Evolutionary conservation across 768 basidiomycete species (phyloP).

Genomic region (Goffeauzyma gilvescens): DNA sequence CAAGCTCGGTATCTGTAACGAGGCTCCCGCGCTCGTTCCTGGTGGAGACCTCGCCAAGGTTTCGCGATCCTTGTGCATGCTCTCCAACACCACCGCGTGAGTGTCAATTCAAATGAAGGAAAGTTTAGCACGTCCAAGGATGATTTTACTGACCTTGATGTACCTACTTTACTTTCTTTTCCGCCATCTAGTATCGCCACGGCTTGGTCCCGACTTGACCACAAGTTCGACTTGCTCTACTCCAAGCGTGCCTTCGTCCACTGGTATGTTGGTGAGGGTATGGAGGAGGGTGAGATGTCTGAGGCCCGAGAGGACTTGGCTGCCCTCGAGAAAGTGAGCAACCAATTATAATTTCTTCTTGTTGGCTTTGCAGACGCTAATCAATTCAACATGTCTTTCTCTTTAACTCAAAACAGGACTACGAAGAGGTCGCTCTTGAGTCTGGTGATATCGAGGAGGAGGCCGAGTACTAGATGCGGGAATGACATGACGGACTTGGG

Average conservation of each 20-base stretch:
- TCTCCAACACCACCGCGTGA: constrained; percentile 47
- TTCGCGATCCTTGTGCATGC: constrained; percentile 87
- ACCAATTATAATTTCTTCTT: constrained; percentile 12
- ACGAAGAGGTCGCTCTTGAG: constrained; percentile 35
- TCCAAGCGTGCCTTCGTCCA: constrained; percentile 44
- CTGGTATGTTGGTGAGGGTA: constrained; percentile 87
- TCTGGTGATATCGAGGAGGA: constrained; percentile 33
- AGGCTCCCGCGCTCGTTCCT: constrained; percentile 76
- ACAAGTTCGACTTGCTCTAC: constrained; percentile 97
- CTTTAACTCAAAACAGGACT: constrained; percentile 23
- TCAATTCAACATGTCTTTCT: background rate
- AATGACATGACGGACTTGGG: constrained; percentile 1
- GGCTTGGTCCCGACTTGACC: constrained; percentile 83
- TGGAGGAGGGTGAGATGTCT: constrained; percentile 99
- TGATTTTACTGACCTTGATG: background rate
- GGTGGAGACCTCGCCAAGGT: constrained; percentile 89
- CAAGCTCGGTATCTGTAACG: constrained; percentile 96
- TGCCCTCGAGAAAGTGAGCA: constrained; percentile 76
- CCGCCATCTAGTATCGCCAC: constrained; percentile 63
- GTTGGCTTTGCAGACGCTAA: background rate
- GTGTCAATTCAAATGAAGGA: too few relatives aligned
- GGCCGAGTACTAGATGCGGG: constrained; percentile 29
- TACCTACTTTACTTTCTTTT: background rate
- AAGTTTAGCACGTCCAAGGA: constrained; percentile 15
- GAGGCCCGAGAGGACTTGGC: constrained; percentile 97